phyloP scores from a whole-genome alignment of 257 asterid species.

The Plantago elongata region DNA sequence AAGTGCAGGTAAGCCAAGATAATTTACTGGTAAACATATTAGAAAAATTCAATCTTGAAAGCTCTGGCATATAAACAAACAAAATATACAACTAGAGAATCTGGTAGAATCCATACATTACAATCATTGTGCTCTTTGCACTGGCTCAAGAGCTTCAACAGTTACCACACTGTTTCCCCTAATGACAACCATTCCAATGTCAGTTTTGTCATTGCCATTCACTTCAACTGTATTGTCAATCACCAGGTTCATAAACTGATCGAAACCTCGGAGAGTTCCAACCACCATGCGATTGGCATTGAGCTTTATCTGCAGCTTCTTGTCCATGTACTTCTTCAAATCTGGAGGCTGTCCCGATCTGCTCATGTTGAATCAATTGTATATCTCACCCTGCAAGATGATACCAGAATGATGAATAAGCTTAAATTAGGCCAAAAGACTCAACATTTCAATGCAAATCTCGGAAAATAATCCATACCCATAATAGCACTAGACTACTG shows the following conservation, averaged over 20 bases:
- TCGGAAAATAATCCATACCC: too few relatives aligned
- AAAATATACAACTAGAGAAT: neutral
- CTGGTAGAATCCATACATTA: too few relatives aligned
- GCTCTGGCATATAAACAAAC: neutral
- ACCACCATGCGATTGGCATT: slow-evolving; percentile 59
- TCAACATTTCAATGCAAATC: too few relatives aligned
- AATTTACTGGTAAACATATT: too few relatives aligned
- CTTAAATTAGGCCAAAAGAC: too few relatives aligned
- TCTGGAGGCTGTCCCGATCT: slow-evolving; percentile 98
- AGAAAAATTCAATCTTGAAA: neutral
- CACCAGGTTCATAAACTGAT: slow-evolving; percentile 89
- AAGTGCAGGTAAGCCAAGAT: too few relatives aligned
- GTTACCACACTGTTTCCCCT: slow-evolving; percentile 42
- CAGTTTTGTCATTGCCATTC: slow-evolving; percentile 75
- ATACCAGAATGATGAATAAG: too few relatives aligned
- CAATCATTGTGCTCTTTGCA: slow-evolving; percentile 4
- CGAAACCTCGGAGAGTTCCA: slow-evolving; percentile 89
- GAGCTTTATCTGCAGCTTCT: slow-evolving; percentile 78
- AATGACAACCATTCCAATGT: slow-evolving; percentile 89
- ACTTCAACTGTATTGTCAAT: slow-evolving; percentile 77
- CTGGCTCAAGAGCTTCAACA: slow-evolving; percentile 72
- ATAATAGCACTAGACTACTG: too few relatives aligned
- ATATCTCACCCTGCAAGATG: too few relatives aligned
- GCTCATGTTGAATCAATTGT: slow-evolving; percentile 48
- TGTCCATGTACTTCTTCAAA: slow-evolving; percentile 98